phyloP scores from a whole-genome alignment of 805 yeast genomes.

The Saccharomycopsis fermentans region DNA sequence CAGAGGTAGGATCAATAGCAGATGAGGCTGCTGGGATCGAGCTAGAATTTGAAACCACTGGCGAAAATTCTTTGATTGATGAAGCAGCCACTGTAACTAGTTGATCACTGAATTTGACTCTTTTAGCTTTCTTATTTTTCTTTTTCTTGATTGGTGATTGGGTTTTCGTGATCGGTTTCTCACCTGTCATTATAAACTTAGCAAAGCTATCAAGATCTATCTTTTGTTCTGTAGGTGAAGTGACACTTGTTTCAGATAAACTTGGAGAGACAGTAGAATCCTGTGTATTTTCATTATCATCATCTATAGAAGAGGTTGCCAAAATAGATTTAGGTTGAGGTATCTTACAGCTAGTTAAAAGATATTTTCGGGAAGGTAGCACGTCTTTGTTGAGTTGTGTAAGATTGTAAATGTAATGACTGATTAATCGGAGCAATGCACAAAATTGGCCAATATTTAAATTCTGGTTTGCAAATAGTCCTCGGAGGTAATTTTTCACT shows the following conservation, averaged over 20 bases:
- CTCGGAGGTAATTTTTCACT: slow-evolving; percentile 40
- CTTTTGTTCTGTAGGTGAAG: slow-evolving; percentile 24
- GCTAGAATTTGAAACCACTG: neutral
- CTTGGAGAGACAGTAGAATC: neutral
- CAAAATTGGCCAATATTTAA: slow-evolving; percentile 86
- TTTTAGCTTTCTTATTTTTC: slow-evolving; percentile 38
- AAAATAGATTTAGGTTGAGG: slow-evolving; percentile 77
- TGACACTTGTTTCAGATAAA: neutral
- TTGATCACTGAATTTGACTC: slow-evolving; percentile 66
- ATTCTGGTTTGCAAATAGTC: slow-evolving; percentile 42
- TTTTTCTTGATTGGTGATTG: slow-evolving; percentile 23
- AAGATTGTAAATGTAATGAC: slow-evolving; percentile 47
- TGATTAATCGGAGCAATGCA: slow-evolving; percentile 69
- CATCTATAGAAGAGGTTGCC: slow-evolving; percentile 38
- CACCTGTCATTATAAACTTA: slow-evolving; percentile 73
- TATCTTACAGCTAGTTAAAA: slow-evolving; percentile 48
- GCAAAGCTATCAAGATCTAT: slow-evolving; percentile 83
- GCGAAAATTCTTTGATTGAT: slow-evolving; percentile 5
- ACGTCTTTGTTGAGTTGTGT: slow-evolving; percentile 28
- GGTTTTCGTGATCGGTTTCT: slow-evolving; percentile 38
- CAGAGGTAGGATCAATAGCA: neutral
- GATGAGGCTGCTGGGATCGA: neutral
- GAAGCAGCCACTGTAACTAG: slow-evolving; percentile 34
- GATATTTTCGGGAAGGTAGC: slow-evolving; percentile 43
- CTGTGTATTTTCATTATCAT: slow-evolving; percentile 25